Evolutionary conservation across 2,329 filamentous ascomycete genomes (phyloP).

Genomic region (Phaeosphaeriaceae sp.): DNA sequence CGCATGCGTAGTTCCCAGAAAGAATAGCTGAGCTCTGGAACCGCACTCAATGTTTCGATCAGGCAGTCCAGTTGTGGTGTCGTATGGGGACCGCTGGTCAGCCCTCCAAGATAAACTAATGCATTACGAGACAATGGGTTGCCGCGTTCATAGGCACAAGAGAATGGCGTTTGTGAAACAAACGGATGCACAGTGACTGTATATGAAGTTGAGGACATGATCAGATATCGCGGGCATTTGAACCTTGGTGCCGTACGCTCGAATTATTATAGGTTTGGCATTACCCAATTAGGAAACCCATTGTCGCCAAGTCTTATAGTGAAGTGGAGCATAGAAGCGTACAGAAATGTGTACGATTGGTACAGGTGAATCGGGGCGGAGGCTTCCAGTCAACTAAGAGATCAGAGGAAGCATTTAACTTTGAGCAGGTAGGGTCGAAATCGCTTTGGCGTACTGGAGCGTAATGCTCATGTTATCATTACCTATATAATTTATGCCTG

Average conservation of each 20-base stretch:
- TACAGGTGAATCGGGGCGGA: neutral
- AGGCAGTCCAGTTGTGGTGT: constrained; percentile 6
- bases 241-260: neutral
- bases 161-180: constrained; percentile 4
- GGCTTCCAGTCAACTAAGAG: neutral
- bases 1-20: constrained; percentile 29
- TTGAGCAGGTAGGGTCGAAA: too few relatives aligned
- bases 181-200: constrained; percentile 20
- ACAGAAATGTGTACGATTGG: constrained; percentile 2
- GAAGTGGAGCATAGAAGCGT: neutral
- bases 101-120: constrained; percentile 22
- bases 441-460: neutral
- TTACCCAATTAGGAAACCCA: neutral
- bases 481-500: neutral
- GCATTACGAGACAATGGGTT: constrained; percentile 11
- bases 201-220: constrained; percentile 1
- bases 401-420: neutral
- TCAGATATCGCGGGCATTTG: too few relatives aligned
- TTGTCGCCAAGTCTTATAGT: constrained; percentile 1
- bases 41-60: neutral
- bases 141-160: constrained; percentile 25
- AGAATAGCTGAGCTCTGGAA: constrained; percentile 7
- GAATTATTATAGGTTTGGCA: neutral
- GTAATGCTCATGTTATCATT: neutral
- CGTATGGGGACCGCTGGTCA: constrained; percentile 23